phyloP scores from a whole-genome alignment of 345 rosid genomes.

The Populus tremula region DNA sequence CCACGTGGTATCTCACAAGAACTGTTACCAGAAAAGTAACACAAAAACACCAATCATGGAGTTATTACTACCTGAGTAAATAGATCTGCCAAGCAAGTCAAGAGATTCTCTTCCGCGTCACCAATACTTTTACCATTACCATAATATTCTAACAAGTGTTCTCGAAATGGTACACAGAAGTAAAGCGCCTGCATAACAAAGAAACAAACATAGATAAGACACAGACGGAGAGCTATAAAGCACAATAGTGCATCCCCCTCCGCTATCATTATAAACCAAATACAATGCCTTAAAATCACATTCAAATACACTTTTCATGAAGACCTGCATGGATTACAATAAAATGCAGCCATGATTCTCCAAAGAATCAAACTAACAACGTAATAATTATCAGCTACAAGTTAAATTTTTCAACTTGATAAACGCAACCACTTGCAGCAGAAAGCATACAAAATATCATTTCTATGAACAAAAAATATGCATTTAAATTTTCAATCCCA shows the following conservation, averaged over 20 bases:
- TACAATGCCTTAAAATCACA: neutral
- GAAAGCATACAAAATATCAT: neutral
- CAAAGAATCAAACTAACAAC: neutral
- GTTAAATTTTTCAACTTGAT: neutral
- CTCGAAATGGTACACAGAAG: conserved; percentile 97
- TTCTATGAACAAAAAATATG: neutral
- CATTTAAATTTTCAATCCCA: neutral
- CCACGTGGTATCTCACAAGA: neutral
- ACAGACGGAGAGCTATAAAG: no score
- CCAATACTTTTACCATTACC: conserved; percentile 61
- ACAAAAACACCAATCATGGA: neutral
- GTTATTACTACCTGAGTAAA: conserved; percentile 71
- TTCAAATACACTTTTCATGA: neutral
- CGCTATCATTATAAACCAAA: neutral
- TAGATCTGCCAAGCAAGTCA: conserved; percentile 94
- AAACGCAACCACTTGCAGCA: neutral
- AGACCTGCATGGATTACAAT: neutral
- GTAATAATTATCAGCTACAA: neutral
- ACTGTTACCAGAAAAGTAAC: neutral
- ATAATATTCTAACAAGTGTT: conserved; percentile 93
- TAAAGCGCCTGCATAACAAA: conserved; percentile 70
- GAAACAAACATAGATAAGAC: neutral
- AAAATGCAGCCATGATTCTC: neutral
- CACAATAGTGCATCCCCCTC: neutral
- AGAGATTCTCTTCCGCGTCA: conserved; percentile 91